phyloP scores from a whole-genome alignment of 208 protist genomes.

The Acanthamoeba healyi region DNA sequence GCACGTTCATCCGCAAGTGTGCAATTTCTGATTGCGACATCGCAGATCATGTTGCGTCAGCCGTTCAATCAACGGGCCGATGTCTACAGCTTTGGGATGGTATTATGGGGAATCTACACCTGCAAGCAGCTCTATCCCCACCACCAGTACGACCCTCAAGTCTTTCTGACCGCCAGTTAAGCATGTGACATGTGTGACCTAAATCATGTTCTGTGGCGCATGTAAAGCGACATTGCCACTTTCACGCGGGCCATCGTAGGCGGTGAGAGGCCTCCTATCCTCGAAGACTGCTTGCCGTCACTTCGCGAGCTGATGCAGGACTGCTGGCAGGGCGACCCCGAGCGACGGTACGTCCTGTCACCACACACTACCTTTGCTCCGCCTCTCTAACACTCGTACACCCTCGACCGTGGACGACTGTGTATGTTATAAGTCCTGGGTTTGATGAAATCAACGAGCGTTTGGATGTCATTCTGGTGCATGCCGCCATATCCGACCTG shows the following conservation, averaged over 20 bases:
- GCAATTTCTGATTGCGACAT: neutral
- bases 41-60: slow-evolving; percentile 78
- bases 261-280: slow-evolving; percentile 78
- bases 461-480: slow-evolving; percentile 34
- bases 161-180: too few species aligned
- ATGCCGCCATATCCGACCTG: slow-evolving; percentile 4
- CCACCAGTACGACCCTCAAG: slow-evolving; percentile 52
- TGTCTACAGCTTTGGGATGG: slow-evolving; percentile 87
- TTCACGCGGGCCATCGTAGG: slow-evolving; percentile 78
- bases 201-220: neutral
- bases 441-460: slow-evolving; percentile 64
- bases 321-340: slow-evolving; percentile 75
- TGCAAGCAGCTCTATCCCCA: slow-evolving; percentile 83
- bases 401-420: too few species aligned
- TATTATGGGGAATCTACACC: slow-evolving; percentile 85
- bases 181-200: too few species aligned
- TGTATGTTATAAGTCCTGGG: neutral
- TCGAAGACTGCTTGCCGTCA: slow-evolving; percentile 69
- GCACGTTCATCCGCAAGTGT: neutral
- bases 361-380: too few species aligned
- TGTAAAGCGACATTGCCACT: slow-evolving; percentile 64
- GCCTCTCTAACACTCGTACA: too few species aligned
- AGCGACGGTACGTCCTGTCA: slow-evolving; percentile 3
- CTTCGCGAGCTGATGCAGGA: slow-evolving; percentile 70
- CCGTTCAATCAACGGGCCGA: slow-evolving; percentile 84